Evolutionary conservation across 1,139 yeast species (phyloP), one percentile per base, ranked within the genome.

Genomic region (Suhomyces ambrosiae): DNA sequence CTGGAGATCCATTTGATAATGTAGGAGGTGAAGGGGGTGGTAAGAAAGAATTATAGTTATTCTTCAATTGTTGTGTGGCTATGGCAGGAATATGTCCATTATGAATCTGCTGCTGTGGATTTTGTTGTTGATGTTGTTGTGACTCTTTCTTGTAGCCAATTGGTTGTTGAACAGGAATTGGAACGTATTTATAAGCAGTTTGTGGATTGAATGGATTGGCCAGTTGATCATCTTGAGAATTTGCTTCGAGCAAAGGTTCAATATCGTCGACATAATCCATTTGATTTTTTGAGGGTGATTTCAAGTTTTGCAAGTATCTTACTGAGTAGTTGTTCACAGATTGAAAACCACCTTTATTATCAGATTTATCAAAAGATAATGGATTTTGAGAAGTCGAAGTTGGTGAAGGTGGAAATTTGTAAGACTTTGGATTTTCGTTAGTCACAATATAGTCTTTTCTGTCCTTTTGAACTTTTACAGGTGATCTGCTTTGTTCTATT

Each of bases 401-500:
- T 5, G 68, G 67, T 3, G 68, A 60, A 5, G 75, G 71, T 1
- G 82, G 82, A 44, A 76, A 76, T 49, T 71, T 74, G 54, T 74
- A 76, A 11, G 69, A 58, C 32, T 58, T 67, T 2, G 76, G 75
- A 38, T 57, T 56, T 29, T 58, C 53, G 37, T 63, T 66, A 4
- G 76, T 69, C 11, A 71, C 65, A 29, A 65, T 62, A 44, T 68
- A 70, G 26, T 74, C 78, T 21, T 58, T 44, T 2, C 27, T 40
- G 30, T 35, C 27, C 45, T 45, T 27, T 17, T 37, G 22, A 37
- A n/a, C 37, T 23, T 27, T 30, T 42, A 24, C 38, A 35, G 25
- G 45, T 24, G 22, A 14, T 11, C 11, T 15, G 18, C n/a, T 27
- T 24, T 5, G 27, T 7, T 11, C 27, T 12, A 18, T 18, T 17